Percentiles rank a stretch among this genome's conserved stretches.
Evolutionary conservation across 495 filamentous ascomycete species (phyloP).

Genomic region (Xylaria palmicola): DNA sequence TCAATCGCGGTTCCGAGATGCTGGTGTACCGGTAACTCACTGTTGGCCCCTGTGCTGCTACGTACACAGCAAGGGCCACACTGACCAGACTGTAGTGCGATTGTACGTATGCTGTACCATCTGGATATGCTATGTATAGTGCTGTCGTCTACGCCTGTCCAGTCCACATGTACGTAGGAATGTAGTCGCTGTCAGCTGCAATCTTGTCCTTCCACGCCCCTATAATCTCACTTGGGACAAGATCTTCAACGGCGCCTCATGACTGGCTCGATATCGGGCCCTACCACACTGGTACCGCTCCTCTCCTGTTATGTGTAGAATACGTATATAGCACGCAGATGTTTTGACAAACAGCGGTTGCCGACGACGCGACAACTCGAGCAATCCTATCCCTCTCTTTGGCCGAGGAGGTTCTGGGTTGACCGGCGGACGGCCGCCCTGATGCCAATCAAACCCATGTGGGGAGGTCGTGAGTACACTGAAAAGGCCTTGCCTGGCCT

Average conservation of each 20-base stretch:
- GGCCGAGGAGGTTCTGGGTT: neutral
- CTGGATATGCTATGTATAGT: neutral
- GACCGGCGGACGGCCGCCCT: neutral
- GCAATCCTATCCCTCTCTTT: neutral
- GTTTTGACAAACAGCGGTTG: conserved; percentile 9
- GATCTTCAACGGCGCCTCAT: conserved; percentile 2
- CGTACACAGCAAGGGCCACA: no score
- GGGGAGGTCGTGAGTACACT: neutral
- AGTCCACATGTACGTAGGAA: no score
- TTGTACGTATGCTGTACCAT: neutral
- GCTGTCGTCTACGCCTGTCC: no score
- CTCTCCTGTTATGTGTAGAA: no score
- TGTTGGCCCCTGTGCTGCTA: no score
- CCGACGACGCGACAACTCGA: conserved; percentile 10
- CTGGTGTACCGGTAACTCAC: no score
- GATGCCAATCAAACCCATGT: conserved; percentile 9
- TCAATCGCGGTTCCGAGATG: neutral
- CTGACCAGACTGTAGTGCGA: conserved; percentile 9
- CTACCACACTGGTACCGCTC: conserved; percentile 4
- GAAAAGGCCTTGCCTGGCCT: conserved; percentile 2
- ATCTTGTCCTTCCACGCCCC: conserved; percentile 11
- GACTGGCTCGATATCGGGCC: conserved; percentile 11
- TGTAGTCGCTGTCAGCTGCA: conserved; percentile 11
- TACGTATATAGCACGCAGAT: neutral
- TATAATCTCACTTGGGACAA: conserved; percentile 12